Percentiles rank a stretch among this genome's conserved stretches.
phyloP scores from a whole-genome alignment of 1,284 basidiomycete genomes.

The Puccinia triticina region DNA sequence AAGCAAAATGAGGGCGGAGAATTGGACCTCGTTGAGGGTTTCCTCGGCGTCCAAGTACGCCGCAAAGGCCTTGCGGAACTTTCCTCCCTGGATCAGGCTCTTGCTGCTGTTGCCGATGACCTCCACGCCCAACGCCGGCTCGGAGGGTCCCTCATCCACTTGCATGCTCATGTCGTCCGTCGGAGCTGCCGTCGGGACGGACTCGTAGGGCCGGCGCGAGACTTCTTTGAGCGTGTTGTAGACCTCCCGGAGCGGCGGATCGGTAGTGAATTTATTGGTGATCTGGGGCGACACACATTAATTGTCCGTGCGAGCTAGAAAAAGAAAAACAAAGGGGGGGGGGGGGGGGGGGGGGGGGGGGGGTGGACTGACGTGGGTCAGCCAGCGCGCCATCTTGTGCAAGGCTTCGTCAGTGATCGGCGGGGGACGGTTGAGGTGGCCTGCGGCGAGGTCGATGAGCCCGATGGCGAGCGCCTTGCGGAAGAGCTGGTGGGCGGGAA shows the following conservation, averaged over 20 bases:
- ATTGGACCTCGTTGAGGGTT: conserved; percentile 10
- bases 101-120: no score
- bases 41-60: neutral
- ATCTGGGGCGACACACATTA: neutral
- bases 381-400: conserved; percentile 5
- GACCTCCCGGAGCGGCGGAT: neutral
- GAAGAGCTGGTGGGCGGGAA: conserved; percentile 8
- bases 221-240: conserved; percentile 21
- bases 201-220: conserved; percentile 5
- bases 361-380: conserved; percentile 1
- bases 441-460: conserved; percentile 9
- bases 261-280: conserved; percentile 14
- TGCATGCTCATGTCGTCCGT: neutral
- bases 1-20: neutral
- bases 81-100: neutral
- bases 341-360: no score
- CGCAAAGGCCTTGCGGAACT: neutral
- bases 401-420: neutral
- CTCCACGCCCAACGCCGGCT: neutral
- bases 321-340: neutral
- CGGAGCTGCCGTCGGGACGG: neutral
- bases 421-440: neutral
- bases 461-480: conserved; percentile 6
- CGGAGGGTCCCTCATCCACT: neutral
- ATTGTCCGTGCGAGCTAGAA: neutral